Conservation (phyloP, 768 basidiomycete species). For the Albatrellus ellisii region DNA sequence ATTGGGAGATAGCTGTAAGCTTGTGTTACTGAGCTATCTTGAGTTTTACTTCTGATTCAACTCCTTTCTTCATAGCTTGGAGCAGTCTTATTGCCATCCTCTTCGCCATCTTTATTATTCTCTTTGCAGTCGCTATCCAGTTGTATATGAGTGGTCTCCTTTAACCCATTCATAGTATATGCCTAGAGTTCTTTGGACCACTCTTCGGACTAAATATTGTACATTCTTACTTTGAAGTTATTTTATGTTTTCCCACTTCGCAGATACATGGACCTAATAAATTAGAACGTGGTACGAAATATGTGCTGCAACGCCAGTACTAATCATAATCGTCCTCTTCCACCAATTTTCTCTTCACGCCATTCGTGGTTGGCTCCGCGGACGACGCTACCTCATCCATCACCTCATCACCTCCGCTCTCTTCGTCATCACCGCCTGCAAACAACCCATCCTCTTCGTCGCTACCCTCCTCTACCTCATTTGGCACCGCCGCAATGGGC, state of each 20-base stretch:
- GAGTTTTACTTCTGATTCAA: background rate
- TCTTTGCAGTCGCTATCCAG: constrained; percentile 20
- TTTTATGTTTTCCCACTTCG: no score
- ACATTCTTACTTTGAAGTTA: no score
- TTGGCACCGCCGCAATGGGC: constrained; percentile 19
- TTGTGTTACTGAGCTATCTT: background rate
- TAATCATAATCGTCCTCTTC: constrained; percentile 84
- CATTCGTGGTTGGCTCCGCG: constrained; percentile 28
- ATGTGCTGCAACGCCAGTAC: no score
- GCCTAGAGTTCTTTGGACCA: background rate
- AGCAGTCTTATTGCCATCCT: constrained; percentile 18
- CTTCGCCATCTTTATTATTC: constrained; percentile 17
- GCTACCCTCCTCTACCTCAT: constrained; percentile 47
- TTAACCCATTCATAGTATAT: background rate
- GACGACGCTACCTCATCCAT: constrained; percentile 62
- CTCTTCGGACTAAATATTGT: background rate
- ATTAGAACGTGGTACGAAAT: no score
- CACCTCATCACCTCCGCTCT: constrained; percentile 57
- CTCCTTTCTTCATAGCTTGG: constrained; percentile 16
- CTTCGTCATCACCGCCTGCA: constrained; percentile 45
- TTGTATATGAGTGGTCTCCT: constrained; percentile 1
- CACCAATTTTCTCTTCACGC: constrained; percentile 65
- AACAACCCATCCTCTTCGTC: constrained; percentile 71
- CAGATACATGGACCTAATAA: no score
- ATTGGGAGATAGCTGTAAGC: constrained; percentile 21